phyloP scores from a whole-genome alignment of 768 basidiomycete species.

The Pulveroboletus frians region DNA sequence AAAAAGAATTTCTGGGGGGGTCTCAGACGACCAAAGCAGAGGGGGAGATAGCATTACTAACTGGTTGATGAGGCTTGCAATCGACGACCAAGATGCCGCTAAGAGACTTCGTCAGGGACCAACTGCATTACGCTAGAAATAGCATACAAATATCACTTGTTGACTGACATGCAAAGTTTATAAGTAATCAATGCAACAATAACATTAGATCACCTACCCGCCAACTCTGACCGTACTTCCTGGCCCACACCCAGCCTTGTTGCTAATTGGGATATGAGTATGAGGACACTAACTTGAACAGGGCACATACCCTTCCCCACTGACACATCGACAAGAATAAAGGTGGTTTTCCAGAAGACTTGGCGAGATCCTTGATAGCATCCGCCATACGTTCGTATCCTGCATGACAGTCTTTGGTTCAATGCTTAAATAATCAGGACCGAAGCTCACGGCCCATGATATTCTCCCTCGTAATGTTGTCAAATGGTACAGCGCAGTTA shows the following conservation, averaged over 20 bases:
- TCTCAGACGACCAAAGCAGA: not conserved
- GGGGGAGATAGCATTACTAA: conserved; percentile 17
- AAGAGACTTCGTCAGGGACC: conserved; percentile 1
- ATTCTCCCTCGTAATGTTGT: conserved; percentile 50
- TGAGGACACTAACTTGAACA: not conserved
- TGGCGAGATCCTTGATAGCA: conserved; percentile 48
- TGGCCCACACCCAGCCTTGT: conserved; percentile 63
- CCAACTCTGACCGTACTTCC: conserved; percentile 58
- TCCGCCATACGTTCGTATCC: conserved; percentile 58
- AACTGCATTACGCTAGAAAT: not conserved
- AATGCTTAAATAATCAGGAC: not conserved
- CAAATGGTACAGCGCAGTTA: conserved; percentile 59
- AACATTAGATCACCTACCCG: conserved; percentile 38
- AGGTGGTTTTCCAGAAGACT: conserved; percentile 46
- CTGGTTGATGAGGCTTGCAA: conserved; percentile 53
- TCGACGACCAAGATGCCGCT: conserved; percentile 47
- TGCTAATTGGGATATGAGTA: conserved; percentile 33
- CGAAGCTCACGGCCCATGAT: conserved; percentile 46
- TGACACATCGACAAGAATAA: conserved; percentile 59
- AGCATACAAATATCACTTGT: conserved; percentile 44
- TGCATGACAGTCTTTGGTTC: conserved; percentile 20
- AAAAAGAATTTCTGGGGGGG: conserved; percentile 55
- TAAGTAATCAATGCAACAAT: conserved; percentile 2
- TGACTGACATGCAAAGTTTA: conserved; percentile 32
- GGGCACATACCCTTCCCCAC: conserved; percentile 53